Evolutionary conservation across 116 monocot species (phyloP).

Genomic region (Papilionanthe hybrid): DNA sequence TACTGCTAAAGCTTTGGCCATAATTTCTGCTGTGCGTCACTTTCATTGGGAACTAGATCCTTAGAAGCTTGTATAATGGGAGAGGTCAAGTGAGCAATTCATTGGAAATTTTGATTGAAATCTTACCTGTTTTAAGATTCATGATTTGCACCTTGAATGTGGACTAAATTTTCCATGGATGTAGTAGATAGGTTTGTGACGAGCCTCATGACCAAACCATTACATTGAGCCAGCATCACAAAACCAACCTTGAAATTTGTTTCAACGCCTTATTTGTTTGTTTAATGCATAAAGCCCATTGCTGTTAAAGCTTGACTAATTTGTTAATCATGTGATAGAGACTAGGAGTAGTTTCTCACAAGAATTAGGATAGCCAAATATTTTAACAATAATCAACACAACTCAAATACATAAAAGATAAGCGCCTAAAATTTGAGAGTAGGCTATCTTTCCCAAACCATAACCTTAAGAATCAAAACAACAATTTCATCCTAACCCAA

Average conservation of each 20-base stretch:
- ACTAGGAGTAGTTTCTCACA: no score
- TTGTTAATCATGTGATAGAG: not conserved
- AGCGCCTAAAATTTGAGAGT: no score
- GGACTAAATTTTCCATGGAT: not conserved
- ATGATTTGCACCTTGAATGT: not conserved
- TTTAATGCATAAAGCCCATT: not conserved
- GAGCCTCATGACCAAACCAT: not conserved
- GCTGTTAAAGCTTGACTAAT: not conserved
- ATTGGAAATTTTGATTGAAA: not conserved
- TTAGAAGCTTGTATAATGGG: not conserved
- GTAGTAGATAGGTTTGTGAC: not conserved
- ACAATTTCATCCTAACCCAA: no score
- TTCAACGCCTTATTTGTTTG: not conserved
- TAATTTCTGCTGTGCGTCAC: not conserved
- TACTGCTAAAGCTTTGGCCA: not conserved
- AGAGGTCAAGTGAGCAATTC: not conserved
- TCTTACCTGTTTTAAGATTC: not conserved
- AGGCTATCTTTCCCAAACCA: no score
- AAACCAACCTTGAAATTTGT: not conserved
- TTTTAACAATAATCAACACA: no score
- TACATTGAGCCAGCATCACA: not conserved
- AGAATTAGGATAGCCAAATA: no score
- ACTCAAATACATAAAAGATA: no score
- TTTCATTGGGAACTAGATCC: not conserved
- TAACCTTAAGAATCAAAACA: no score